These are phyloP conservation scores for Mycena indigotica DNA, from an alignment of 768 basidiomycete genomes.

Conservation along the genomic window DNA sequence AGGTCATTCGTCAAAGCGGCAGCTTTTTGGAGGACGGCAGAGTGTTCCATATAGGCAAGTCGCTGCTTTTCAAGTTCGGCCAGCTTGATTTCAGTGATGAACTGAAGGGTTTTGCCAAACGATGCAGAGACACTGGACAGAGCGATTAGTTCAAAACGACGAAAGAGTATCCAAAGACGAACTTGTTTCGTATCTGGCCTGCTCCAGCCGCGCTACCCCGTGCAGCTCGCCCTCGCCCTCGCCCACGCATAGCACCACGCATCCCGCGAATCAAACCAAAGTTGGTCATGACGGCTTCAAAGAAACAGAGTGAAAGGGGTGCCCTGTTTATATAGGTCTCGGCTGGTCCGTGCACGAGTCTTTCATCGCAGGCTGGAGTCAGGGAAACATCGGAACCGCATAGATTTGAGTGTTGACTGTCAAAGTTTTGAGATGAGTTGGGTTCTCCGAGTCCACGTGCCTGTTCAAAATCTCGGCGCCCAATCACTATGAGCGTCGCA, in stretches of 20 bases:
- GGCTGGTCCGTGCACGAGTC: neutral
- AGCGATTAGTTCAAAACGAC: neutral
- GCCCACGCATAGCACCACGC: neutral
- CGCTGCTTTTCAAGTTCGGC: constrained; percentile 11
- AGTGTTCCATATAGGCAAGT: neutral
- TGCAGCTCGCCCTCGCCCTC: neutral
- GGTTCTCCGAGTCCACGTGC: too few species aligned
- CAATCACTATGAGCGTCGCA: too few species aligned
- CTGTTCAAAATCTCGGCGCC: too few species aligned
- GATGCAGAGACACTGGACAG: neutral
- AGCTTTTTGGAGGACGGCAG: constrained; percentile 1
- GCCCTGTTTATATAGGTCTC: neutral
- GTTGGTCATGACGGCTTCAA: neutral
- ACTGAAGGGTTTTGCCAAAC: constrained; percentile 12
- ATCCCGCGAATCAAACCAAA: constrained; percentile 10
- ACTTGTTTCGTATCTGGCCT: neutral
- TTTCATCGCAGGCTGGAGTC: neutral
- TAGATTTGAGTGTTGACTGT: too few species aligned
- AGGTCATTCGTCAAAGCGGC: neutral
- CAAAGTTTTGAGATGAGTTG: too few species aligned
- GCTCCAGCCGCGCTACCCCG: neutral
- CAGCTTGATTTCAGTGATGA: constrained; percentile 13
- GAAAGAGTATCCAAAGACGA: neutral
- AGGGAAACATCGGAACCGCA: neutral
- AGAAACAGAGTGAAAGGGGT: neutral